Evolutionary conservation across 1,139 yeast species (phyloP), one percentile per base, ranked within the genome.

Genomic region (Hyphopichia wangnamkhiaoensis): DNA sequence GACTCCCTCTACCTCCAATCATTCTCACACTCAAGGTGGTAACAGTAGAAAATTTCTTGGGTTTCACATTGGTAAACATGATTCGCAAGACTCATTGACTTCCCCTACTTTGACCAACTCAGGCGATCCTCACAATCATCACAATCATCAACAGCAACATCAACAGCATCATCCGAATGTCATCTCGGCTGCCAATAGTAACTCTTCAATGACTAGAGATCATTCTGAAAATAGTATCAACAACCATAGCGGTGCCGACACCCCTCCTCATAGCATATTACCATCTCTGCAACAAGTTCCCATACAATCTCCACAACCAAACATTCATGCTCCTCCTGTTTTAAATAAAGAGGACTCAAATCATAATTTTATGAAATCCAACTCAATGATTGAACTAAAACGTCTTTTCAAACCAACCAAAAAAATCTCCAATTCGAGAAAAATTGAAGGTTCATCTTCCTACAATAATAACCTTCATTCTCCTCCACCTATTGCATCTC

Each of bases 361-460:
- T 39, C 67, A 62, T 42, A 49, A 52, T 9, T 65, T 65, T 42
- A 54, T 58, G 51, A 66, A 64, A 39, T 54, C 71, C 2, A 63
- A 59, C 42, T 68, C 74, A 2, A 68, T 69, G 69, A 70, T 63
- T 6, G 75, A 69, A 40, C 53, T 69, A 38, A 69, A 69, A 45
- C 59, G 71, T 34, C 67, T 69, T 38, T 69, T 69, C 51, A 69
- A 68, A 46, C 71, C 74, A 5, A 59, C 67, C 19, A 67, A 66
- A 49, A 68, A 68, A 46, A 57, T 46, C 30, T 52, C 63, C 13
- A 46, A 47, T 7, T 42, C 63, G 2, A 53, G 55, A 29, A 54
- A 54, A 26, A 43, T 48, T 13, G 59, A 54, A 6, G 54, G 49
- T 4, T 4, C 34, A 3, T 37, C 44, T 2, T 40, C 38, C 9